A percentile compares a stretch with the other conserved stretches of the same genome.
Conservation (phyloP, 2,329 filamentous ascomycete species). For the Ramularia collo-cygni region DNA sequence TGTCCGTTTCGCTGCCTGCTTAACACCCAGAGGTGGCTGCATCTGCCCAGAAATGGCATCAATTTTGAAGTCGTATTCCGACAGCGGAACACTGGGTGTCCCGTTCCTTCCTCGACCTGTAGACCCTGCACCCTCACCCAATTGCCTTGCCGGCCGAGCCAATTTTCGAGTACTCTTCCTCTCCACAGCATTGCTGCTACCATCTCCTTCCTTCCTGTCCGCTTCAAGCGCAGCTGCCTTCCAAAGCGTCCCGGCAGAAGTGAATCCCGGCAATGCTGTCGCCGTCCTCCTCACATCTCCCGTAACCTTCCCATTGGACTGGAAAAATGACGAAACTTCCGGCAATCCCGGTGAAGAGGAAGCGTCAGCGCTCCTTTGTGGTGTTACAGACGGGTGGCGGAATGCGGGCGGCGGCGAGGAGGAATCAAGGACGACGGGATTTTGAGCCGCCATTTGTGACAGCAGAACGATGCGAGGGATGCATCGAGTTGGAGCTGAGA, state of each 20-base stretch:
- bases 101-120: background rate
- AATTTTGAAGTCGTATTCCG: conserved; percentile 1
- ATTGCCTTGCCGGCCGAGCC: conserved; percentile 5
- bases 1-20: background rate
- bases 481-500: too few relatives aligned
- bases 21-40: too few relatives aligned
- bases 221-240: conserved; percentile 5
- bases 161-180: conserved; percentile 8
- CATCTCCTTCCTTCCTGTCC: background rate
- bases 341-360: conserved; percentile 18
- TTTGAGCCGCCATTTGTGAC: conserved; percentile 13
- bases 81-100: background rate
- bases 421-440: conserved; percentile 20
- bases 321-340: conserved; percentile 13
- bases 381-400: conserved; percentile 16
- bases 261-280: conserved; percentile 11
- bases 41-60: background rate
- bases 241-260: conserved; percentile 11
- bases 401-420: conserved; percentile 13
- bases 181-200: background rate
- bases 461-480: too few relatives aligned
- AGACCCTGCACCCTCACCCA: background rate
- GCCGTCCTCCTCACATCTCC: background rate
- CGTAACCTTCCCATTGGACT: background rate
- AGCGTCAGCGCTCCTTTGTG: conserved; percentile 6